Evolutionary conservation across 2,329 filamentous ascomycete species (phyloP).

Genomic region (Taxawa tesnikishii): DNA sequence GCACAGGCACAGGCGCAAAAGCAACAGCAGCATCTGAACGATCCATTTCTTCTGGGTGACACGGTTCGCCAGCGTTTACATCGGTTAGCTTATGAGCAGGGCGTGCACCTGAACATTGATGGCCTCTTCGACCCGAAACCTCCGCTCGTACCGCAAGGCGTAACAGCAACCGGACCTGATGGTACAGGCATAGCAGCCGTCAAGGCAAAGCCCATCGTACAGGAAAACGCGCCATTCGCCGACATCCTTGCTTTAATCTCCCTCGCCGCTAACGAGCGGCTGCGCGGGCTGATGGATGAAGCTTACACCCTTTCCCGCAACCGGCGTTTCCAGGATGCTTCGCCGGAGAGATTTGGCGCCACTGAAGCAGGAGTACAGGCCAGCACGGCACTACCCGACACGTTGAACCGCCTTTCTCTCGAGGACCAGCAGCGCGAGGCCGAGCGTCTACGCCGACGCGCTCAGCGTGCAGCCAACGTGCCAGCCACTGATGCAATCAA

Average conservation of each 20-base stretch:
- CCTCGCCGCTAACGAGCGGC: slow-evolving; percentile 66
- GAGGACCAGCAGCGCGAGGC: slow-evolving; percentile 44
- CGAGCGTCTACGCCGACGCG: slow-evolving; percentile 36
- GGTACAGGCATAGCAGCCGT: slow-evolving; percentile 16
- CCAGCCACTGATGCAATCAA: slow-evolving; percentile 12
- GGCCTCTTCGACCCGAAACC: slow-evolving; percentile 33
- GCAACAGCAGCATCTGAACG: slow-evolving; percentile 56
- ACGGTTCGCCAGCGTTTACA: slow-evolving; percentile 41
- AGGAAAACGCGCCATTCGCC: slow-evolving; percentile 57
- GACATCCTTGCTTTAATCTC: slow-evolving; percentile 77
- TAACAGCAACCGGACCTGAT: slow-evolving; percentile 15
- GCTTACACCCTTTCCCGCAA: slow-evolving; percentile 57
- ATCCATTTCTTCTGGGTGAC: slow-evolving; percentile 60
- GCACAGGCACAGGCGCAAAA: slow-evolving; percentile 48
- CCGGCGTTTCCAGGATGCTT: slow-evolving; percentile 57
- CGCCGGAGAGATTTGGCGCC: too few species aligned
- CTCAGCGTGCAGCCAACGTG: slow-evolving; percentile 11
- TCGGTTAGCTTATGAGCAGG: slow-evolving; percentile 46
- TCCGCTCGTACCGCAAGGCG: slow-evolving; percentile 5
- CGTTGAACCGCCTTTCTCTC: not conserved
- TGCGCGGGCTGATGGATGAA: slow-evolving; percentile 67
- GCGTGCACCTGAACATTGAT: slow-evolving; percentile 47
- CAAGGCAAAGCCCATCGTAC: slow-evolving; percentile 51
- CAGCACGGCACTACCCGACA: not conserved
- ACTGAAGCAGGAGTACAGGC: too few species aligned